A percentile compares a stretch with the other conserved stretches of the same genome.
Conservation (phyloP, 495 filamentous ascomycete genomes). For the Podospora pseudoanserina region DNA sequence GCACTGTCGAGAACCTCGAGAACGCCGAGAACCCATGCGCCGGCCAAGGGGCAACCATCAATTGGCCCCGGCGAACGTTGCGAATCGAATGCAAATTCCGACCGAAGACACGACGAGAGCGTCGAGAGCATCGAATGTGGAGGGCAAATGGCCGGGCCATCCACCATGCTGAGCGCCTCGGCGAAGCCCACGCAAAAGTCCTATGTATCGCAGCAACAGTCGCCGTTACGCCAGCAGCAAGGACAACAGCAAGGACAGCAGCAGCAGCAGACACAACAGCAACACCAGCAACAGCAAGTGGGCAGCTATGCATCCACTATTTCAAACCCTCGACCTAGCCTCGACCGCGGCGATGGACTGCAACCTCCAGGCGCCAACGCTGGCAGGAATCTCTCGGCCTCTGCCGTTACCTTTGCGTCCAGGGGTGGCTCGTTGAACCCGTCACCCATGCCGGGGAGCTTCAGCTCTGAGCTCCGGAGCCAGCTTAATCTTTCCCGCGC, state of each 20-base stretch:
- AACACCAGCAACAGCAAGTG: conserved; percentile 9
- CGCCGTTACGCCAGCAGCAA: neutral
- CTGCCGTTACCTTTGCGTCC: conserved; percentile 57
- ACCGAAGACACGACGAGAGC: conserved; percentile 18
- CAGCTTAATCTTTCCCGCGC: conserved; percentile 62
- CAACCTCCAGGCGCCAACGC: conserved; percentile 36
- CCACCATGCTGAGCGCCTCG: conserved; percentile 60
- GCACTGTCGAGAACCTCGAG: neutral
- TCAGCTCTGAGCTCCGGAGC: conserved; percentile 84
- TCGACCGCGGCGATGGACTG: conserved; percentile 52
- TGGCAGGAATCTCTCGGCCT: conserved; percentile 55
- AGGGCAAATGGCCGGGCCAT: conserved; percentile 54
- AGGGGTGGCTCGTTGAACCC: conserved; percentile 63
- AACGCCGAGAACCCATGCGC: neutral
- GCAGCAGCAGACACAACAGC: conserved; percentile 21
- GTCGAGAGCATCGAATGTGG: conserved; percentile 32
- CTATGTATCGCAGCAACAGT: conserved; percentile 48
- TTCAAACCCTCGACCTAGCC: conserved; percentile 39
- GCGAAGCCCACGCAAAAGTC: conserved; percentile 70
- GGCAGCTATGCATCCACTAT: conserved; percentile 24
- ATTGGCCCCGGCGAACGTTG: conserved; percentile 8
- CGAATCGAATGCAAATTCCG: conserved; percentile 25
- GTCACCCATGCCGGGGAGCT: conserved; percentile 78
- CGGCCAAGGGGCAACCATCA: conserved; percentile 9
- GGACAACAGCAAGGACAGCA: conserved; percentile 23